Conservation (phyloP, 176 grass and related monocot species). For the Paspalum vaginatum region DNA sequence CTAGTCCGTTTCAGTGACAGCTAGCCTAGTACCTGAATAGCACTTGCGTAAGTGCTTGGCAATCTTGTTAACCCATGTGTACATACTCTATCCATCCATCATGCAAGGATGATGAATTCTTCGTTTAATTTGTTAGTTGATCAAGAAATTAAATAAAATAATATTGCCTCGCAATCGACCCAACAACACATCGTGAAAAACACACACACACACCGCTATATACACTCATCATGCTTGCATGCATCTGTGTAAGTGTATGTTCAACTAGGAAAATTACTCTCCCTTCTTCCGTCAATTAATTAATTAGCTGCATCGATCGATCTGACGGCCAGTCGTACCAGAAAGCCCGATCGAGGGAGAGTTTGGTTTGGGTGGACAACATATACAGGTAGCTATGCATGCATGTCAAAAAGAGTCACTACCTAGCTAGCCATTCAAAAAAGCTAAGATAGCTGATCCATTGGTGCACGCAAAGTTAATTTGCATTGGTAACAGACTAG, state of each 20-base stretch:
- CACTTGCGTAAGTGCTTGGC: conserved; percentile 8
- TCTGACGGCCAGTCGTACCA: background rate
- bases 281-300: background rate
- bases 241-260: no score
- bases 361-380: background rate
- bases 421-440: background rate
- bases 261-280: no score
- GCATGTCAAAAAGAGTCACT: background rate
- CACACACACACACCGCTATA: no score
- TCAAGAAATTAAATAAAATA: no score
- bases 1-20: no score
- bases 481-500: background rate
- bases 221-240: no score
- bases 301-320: background rate
- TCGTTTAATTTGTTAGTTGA: no score
- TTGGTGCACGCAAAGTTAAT: background rate
- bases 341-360: background rate
- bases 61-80: background rate
- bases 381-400: background rate
- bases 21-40: background rate
- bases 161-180: no score
- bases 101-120: no score
- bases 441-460: background rate
- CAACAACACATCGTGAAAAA: no score
- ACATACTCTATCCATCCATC: background rate